Conservation (phyloP, 2,329 filamentous ascomycete species). For the Parafenestella ontariensis region DNA sequence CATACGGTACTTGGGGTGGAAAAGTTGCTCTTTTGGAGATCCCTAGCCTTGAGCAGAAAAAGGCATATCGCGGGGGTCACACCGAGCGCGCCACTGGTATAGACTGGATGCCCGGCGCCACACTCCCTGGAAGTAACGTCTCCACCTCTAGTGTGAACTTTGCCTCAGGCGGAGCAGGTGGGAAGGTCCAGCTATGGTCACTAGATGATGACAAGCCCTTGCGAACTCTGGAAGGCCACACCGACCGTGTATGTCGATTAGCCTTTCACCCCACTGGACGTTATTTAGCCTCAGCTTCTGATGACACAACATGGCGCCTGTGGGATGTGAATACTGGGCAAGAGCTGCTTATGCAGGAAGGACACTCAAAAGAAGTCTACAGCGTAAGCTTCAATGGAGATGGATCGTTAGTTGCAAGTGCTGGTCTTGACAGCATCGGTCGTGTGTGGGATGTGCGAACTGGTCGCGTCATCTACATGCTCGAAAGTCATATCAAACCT, state of each 20-base stretch:
- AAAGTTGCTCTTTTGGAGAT: constrained; percentile 86
- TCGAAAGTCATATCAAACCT: constrained; percentile 91
- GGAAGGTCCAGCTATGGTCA: constrained; percentile 88
- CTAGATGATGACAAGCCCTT: constrained; percentile 85
- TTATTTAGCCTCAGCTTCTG: constrained; percentile 91
- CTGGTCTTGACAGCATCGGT: constrained; percentile 92
- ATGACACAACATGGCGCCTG: constrained; percentile 94
- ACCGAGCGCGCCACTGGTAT: constrained; percentile 89
- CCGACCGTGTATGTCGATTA: constrained; percentile 84
- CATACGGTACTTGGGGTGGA: constrained; percentile 92
- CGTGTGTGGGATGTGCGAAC: constrained; percentile 94
- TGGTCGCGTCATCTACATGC: constrained; percentile 92
- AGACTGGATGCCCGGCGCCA: constrained; percentile 87
- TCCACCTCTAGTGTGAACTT: constrained; percentile 80
- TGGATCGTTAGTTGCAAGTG: constrained; percentile 87
- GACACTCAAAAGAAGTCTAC: constrained; percentile 93
- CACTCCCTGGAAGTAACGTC: constrained; percentile 72
- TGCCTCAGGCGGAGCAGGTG: constrained; percentile 88
- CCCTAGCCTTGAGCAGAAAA: constrained; percentile 79
- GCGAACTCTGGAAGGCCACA: constrained; percentile 81
- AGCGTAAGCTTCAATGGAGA: constrained; percentile 89
- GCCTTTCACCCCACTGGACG: constrained; percentile 93
- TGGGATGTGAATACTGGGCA: constrained; percentile 91
- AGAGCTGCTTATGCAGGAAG: constrained; percentile 88
- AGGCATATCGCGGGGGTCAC: constrained; percentile 77